Evolutionary conservation across 441 rosid species (phyloP).

Genomic region (Dalechampia spathulata): DNA sequence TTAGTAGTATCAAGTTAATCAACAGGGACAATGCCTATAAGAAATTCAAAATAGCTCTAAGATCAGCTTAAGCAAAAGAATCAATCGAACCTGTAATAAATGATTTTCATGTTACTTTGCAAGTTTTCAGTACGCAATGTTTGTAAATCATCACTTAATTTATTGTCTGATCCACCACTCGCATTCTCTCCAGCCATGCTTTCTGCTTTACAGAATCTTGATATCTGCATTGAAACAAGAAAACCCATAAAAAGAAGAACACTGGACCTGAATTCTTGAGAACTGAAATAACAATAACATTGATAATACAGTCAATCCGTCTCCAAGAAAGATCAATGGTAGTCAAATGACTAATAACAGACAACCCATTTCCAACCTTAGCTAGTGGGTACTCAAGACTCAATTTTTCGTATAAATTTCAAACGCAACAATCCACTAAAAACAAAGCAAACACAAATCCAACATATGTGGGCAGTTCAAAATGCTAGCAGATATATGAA

Average conservation of each 20-base stretch:
- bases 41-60: not conserved
- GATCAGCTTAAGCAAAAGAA: not conserved
- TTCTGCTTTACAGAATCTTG: slow-evolving; percentile 3
- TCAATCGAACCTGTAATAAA: slow-evolving; percentile 70
- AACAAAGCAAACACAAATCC: not conserved
- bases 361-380: not conserved
- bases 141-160: slow-evolving; percentile 60
- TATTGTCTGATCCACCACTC: slow-evolving; percentile 52
- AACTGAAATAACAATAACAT: too few relatives aligned
- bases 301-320: not conserved
- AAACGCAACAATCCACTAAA: not conserved
- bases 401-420: not conserved
- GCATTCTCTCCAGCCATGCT: slow-evolving; percentile 47
- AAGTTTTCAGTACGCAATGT: slow-evolving; percentile 67
- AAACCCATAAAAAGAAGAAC: slow-evolving; percentile 1
- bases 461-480: not conserved
- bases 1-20: not conserved
- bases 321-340: not conserved
- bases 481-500: slow-evolving; percentile 12
- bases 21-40: not conserved
- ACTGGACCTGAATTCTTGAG: not conserved
- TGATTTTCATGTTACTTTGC: slow-evolving; percentile 84
- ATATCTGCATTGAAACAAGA: slow-evolving; percentile 6
- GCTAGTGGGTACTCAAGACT: not conserved
- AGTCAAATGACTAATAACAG: not conserved